Evolutionary conservation across 2,329 filamentous ascomycete genomes (phyloP), one percentile per base, ranked within the genome.

Genomic region (Penicillium corylophilum): DNA sequence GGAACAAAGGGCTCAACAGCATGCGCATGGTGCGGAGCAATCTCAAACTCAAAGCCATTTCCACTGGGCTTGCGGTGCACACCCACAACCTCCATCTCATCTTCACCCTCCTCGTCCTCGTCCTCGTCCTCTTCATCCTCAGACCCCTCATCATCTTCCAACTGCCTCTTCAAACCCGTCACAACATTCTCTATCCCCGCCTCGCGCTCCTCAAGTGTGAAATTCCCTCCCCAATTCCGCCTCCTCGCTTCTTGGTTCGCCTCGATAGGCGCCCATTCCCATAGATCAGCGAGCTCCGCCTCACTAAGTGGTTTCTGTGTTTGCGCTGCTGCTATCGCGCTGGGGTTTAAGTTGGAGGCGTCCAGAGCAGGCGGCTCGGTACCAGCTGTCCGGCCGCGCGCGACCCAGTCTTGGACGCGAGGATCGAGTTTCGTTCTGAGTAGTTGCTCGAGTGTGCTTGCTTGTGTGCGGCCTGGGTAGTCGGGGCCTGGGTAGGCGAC

Each of bases 351-450:
- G 24, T 44, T 24, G 9, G 42, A 42, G 12, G 39, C 28, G 22
- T 35, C 35, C 18, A 40, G 22, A 18, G 33, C 43, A 4, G 50
- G 42, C 2, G 46, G 35, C 20, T 54, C 61, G 13, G 60, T 56
- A 2, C 61, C 61, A 5, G 77, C 76, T 24, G 75, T 74, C 51
- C 82, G 80, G 1, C 85, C 87, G 46, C 84, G 76, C 20, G 84
- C 81, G 23, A 93, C 84, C 74, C 87, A 86, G 50, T 85, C 83
- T 66, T 92, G 88, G 16, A 91, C 85, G 22, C 83, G 79, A 0
- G 89, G 89, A 60, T 94, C 90, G 44, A 91, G 80, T 68, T 94
- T 94, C 73, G 94, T 95, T 35, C 90, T 86, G 28, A 95, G 77
- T 2, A 95, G 77, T 62, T 87, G 82, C 23, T 82, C 78, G 1